Base-by-base conservation (phyloP, 2,329 filamentous ascomycete genomes). In the Parasarocladium wereldwijsianum region DNA sequence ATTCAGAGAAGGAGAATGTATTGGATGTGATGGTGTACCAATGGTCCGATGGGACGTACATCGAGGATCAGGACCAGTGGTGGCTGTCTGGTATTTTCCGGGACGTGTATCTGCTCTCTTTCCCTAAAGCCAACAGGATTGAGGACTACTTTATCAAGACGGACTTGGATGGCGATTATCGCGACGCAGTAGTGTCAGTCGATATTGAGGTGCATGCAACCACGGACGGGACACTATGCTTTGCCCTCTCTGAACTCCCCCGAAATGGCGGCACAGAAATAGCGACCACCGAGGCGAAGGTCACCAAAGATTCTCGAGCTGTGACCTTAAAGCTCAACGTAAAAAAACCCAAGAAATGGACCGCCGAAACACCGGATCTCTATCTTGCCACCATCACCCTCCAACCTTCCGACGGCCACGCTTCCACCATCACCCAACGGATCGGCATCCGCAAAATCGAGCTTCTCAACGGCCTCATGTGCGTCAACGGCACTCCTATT, bases 1-100 rank as follows among this genome's bases (percentile, higher is more conserved):
- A 38, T 12, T 38, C 46, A 6, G 48, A 49, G 4, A 54, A 41
- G 3, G 44, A 51, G 20, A 79, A 78, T 36, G 60, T 60, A 24
- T 43, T 82, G 1, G 59, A 64, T 8, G 70, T 81, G 1, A 58
- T 64, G n/a, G 76, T 81, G 0, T 81, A 81, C 37, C 73, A 80
- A 43, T 78, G 69, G 58, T 78, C 64, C 8, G 74, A 79, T 38
- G 76, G 70, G 2, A 68, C 67, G 0, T 80, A 80, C 39, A 73
- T 80, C 19, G 76, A 81, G 45, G 73, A 79, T 32, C 71, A 74
- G 40, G 72, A 79, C 44, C 71, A 77, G 42, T 79, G 74, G 74
- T 73, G 71, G 66, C 50, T 77, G 5, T 72, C 66, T 14, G 66
- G 64, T 59, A 52, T 78, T 29, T 80, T 76, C 43, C 60, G 74